Evolutionary conservation across 169 alveolate genomes (phyloP).

Genomic region (Blepharisma undulans): DNA sequence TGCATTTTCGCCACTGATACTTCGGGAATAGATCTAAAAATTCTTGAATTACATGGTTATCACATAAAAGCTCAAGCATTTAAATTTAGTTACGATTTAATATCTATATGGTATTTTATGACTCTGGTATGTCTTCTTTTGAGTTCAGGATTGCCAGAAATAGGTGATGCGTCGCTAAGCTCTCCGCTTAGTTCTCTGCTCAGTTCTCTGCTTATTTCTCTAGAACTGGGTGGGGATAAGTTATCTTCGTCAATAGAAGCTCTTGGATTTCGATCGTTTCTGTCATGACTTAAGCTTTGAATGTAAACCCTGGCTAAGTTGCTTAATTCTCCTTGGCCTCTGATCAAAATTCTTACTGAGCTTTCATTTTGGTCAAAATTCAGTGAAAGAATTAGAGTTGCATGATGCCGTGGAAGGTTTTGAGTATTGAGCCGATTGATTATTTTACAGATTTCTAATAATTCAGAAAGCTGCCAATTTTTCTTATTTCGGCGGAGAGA

Average conservation of each 20-base stretch:
- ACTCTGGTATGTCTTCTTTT: not conserved
- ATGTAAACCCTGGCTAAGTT: not conserved
- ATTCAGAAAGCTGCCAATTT: not conserved
- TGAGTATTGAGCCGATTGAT: not conserved
- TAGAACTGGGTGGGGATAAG: not conserved
- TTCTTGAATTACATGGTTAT: slow-evolving; percentile 1
- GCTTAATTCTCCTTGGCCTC: not conserved
- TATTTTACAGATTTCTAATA: not conserved
- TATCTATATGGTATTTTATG: not conserved
- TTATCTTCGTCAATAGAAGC: not conserved
- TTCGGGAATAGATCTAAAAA: slow-evolving; percentile 12
- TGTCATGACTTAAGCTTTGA: not conserved
- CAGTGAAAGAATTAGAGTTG: not conserved
- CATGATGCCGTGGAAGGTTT: not conserved
- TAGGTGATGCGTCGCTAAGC: not conserved
- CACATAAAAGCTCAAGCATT: slow-evolving; percentile 14
- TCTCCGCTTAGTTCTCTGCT: not conserved
- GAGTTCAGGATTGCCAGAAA: not conserved
- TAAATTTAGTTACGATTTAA: not conserved
- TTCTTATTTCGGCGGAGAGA: not conserved
- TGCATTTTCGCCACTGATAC: slow-evolving; percentile 33
- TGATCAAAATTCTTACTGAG: not conserved
- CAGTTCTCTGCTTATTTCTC: not conserved
- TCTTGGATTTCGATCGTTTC: not conserved
- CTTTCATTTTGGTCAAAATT: not conserved